Evolutionary conservation across 345 rosid species (phyloP).

Genomic region (Syzygium aqueum): DNA sequence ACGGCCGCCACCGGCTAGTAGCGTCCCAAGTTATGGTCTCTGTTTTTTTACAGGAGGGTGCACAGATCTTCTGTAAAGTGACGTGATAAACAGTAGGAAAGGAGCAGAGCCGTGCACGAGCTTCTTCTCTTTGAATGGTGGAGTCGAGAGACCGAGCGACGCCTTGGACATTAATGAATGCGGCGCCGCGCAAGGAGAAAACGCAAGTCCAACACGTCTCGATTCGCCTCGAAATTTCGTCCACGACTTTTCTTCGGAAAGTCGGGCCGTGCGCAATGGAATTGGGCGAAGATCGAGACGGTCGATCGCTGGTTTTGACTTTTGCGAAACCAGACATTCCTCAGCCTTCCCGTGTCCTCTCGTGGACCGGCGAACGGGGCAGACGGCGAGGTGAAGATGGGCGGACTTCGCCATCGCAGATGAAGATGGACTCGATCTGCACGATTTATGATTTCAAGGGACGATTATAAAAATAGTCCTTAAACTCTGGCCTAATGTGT

Average conservation of each 20-base stretch:
- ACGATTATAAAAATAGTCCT: no score
- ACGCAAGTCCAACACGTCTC: neutral
- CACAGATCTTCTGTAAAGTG: neutral
- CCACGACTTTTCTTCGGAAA: neutral
- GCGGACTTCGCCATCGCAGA: no score
- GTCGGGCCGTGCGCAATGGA: neutral
- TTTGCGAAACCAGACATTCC: neutral
- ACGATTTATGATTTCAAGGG: neutral
- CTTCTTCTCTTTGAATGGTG: neutral
- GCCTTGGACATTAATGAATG: neutral
- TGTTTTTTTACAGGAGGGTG: neutral
- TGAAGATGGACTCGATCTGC: neutral
- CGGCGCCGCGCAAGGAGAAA: neutral
- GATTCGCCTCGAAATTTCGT: neutral
- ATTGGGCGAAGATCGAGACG: neutral
- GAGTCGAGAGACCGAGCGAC: neutral
- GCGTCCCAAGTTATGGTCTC: neutral
- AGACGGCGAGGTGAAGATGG: no score
- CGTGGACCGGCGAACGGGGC: neutral
- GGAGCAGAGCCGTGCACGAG: neutral
- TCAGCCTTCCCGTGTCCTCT: neutral
- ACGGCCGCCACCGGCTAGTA: neutral
- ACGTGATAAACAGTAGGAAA: neutral
- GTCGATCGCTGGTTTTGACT: neutral
- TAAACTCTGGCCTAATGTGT: no score